These are phyloP conservation scores for Diaporthe amygdali DNA, from an alignment of 2,329 filamentous ascomycete species.

Conservation along the genomic window DNA sequence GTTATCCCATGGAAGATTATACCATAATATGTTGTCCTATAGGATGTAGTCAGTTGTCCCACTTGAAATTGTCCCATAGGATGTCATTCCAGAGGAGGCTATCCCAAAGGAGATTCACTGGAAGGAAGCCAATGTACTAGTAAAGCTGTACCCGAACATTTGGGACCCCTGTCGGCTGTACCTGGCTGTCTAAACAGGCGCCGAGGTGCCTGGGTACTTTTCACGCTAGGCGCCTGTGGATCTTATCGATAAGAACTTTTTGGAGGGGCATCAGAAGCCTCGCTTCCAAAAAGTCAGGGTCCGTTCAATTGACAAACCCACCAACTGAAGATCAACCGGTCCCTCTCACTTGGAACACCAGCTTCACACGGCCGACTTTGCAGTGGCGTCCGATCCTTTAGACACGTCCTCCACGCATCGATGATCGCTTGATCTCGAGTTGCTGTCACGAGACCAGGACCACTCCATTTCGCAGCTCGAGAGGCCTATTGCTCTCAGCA, in stretches of 20 bases:
- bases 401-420: neutral
- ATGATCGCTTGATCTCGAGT: neutral
- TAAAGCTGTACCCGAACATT: too few relatives aligned
- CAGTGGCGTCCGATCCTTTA: neutral
- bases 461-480: neutral
- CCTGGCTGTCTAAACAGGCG: too few relatives aligned
- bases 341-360: neutral
- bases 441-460: neutral
- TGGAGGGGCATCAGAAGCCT: constrained; percentile 5
- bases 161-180: too few relatives aligned
- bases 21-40: too few relatives aligned
- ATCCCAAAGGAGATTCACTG: too few relatives aligned
- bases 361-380: neutral
- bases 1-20: too few relatives aligned
- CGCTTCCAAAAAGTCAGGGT: constrained; percentile 14
- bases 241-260: constrained; percentile 23
- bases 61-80: too few relatives aligned
- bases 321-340: neutral
- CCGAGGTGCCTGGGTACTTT: too few relatives aligned
- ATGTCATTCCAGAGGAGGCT: too few relatives aligned
- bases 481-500: neutral
- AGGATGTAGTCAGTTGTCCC: too few relatives aligned
- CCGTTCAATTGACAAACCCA: neutral
- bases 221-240: neutral
- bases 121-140: too few relatives aligned